Percentiles rank a stretch among this genome's conserved stretches.
These are phyloP conservation scores for Pleomassaria siparia DNA, from an alignment of 2,329 filamentous ascomycete species.

Conservation along the genomic window DNA sequence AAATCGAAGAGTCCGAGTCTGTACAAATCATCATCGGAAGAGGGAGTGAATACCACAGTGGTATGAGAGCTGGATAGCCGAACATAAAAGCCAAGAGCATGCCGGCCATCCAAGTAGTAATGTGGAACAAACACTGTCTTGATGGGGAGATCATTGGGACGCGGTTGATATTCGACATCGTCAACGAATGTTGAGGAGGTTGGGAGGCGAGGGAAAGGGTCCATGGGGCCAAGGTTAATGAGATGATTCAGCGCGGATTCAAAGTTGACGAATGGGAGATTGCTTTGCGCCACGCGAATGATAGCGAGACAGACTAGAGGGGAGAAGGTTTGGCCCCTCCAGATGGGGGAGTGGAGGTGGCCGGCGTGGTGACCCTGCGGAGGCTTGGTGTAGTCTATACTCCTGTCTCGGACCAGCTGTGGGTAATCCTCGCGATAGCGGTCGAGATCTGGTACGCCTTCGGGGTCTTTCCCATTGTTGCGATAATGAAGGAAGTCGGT, in stretches of 20 bases:
- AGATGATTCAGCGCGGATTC: conserved; percentile 19
- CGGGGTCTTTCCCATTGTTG: not conserved
- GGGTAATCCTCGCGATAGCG: not conserved
- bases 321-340: conserved; percentile 17
- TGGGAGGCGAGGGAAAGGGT: conserved; percentile 7
- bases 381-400: not conserved
- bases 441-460: not conserved
- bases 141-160: not conserved
- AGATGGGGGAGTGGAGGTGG: conserved; percentile 11
- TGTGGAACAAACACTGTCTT: conserved; percentile 18
- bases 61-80: not conserved
- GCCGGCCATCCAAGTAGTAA: conserved; percentile 10
- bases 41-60: not conserved
- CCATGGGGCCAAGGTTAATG: conserved; percentile 15
- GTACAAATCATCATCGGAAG: not conserved
- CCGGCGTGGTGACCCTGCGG: not conserved
- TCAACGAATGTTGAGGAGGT: conserved; percentile 1
- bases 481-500: not conserved
- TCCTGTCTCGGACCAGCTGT: not conserved
- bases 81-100: not conserved
- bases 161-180: not conserved
- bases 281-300: conserved; percentile 19
- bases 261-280: conserved; percentile 21
- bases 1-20: not conserved
- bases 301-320: conserved; percentile 23